phyloP scores from a whole-genome alignment of 306 rosid genomes.

The Vigna trinervia region DNA sequence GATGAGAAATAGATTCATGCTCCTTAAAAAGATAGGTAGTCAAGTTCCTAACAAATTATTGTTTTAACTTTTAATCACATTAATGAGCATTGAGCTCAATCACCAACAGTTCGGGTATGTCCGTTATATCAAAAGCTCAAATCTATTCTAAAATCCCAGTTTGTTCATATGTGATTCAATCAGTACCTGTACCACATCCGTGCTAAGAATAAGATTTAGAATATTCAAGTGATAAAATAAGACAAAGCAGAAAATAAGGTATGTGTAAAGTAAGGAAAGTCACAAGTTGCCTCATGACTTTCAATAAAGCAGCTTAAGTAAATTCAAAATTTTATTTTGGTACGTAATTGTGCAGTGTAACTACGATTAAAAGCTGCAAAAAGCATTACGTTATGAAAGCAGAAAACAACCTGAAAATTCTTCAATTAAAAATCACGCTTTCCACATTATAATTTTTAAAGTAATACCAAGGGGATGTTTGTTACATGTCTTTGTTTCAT shows the following conservation, averaged over 20 bases:
- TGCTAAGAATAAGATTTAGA: not conserved
- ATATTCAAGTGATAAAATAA: not conserved
- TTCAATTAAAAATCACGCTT: too few species aligned
- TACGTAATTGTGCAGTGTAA: too few species aligned
- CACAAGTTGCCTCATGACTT: too few species aligned
- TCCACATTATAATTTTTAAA: too few species aligned
- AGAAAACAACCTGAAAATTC: too few species aligned
- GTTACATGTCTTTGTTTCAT: too few species aligned
- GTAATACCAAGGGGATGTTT: too few species aligned
- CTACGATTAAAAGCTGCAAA: too few species aligned
- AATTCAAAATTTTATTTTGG: too few species aligned
- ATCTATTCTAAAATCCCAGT: not conserved
- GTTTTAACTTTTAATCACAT: not conserved
- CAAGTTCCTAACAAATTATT: not conserved
- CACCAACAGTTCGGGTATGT: not conserved
- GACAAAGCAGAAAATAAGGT: conserved; percentile 8
- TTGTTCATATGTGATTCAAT: not conserved
- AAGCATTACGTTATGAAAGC: too few species aligned
- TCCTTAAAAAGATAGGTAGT: not conserved
- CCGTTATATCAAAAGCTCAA: not conserved
- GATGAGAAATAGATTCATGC: not conserved
- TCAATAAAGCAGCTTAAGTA: too few species aligned
- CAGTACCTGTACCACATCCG: not conserved
- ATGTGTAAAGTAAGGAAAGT: not conserved
- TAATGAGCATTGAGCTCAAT: not conserved